phyloP scores from a whole-genome alignment of 75 land plant genomes.

The Gnetum montanum region DNA sequence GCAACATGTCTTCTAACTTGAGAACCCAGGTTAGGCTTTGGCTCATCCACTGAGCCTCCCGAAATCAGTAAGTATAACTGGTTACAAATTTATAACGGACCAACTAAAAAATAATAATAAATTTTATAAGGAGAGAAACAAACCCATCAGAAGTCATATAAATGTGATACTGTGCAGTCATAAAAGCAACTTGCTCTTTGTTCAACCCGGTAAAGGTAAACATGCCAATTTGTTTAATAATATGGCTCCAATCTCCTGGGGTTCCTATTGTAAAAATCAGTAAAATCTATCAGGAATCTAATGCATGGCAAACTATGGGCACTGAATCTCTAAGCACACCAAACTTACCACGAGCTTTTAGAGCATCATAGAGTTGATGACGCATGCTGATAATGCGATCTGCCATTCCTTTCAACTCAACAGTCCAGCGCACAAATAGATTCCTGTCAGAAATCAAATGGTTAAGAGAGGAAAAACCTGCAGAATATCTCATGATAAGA shows the following conservation, averaged over 20 bases:
- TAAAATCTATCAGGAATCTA: too few species aligned
- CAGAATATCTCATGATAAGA: neutral
- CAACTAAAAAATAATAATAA: too few species aligned
- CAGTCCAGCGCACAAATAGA: constrained; percentile 75
- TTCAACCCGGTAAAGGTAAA: constrained; percentile 92
- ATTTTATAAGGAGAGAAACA: neutral
- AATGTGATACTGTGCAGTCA: constrained; percentile 85
- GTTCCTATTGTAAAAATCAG: constrained; percentile 59
- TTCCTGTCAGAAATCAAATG: constrained; percentile 23
- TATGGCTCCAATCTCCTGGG: constrained; percentile 97
- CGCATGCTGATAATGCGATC: constrained; percentile 96
- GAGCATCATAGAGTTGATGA: constrained; percentile 74
- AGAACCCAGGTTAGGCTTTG: too few species aligned
- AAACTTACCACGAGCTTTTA: constrained; percentile 52
- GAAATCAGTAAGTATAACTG: neutral
- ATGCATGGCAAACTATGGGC: too few species aligned
- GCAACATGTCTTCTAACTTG: too few species aligned
- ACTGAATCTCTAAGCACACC: too few species aligned
- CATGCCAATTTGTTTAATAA: constrained; percentile 96
- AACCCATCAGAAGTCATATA: constrained; percentile 98
- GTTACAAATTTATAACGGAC: too few species aligned
- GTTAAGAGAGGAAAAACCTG: neutral
- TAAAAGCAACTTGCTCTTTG: constrained; percentile 75
- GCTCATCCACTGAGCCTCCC: too few species aligned
- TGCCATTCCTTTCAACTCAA: constrained; percentile 94